A percentile compares a stretch with the other conserved stretches of the same genome.
phyloP scores from a whole-genome alignment of 371 early-diverging fungal species.

The Parasitella parasitica region DNA sequence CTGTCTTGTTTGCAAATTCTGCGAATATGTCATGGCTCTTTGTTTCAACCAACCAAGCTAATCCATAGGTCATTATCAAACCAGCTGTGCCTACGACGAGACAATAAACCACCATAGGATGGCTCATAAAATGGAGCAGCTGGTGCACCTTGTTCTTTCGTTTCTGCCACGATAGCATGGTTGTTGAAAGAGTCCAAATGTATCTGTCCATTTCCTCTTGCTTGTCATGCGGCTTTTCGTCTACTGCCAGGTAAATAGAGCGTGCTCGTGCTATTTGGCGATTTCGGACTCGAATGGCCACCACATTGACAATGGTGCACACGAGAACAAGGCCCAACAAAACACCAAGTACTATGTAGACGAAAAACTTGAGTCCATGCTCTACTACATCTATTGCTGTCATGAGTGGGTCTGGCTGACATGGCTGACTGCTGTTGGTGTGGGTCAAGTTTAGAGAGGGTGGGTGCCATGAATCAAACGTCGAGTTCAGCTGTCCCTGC shows the following conservation, averaged over 20 bases:
- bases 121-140: slow-evolving; percentile 24
- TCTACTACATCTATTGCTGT: not conserved
- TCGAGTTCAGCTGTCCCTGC: slow-evolving; percentile 19
- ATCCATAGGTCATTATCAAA: not conserved
- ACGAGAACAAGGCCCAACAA: not conserved
- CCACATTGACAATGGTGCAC: not conserved
- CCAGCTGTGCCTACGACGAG: slow-evolving; percentile 30
- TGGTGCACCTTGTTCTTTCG: not conserved
- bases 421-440: not conserved
- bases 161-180: not conserved
- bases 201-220: not conserved
- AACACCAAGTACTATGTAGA: not conserved
- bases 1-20: not conserved
- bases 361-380: not conserved
- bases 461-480: slow-evolving; percentile 11
- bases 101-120: slow-evolving; percentile 32
- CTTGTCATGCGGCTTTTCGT: not conserved
- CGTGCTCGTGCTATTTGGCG: slow-evolving; percentile 1
- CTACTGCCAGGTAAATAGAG: not conserved
- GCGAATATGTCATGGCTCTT: not conserved
- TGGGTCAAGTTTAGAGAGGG: not conserved
- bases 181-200: not conserved
- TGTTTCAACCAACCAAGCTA: not conserved
- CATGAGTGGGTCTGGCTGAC: not conserved
- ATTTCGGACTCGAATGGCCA: not conserved